Evolutionary conservation across 2,329 filamentous ascomycete species (phyloP), one percentile per base, ranked within the genome.

Genomic region (Aspergillus fischeri): DNA sequence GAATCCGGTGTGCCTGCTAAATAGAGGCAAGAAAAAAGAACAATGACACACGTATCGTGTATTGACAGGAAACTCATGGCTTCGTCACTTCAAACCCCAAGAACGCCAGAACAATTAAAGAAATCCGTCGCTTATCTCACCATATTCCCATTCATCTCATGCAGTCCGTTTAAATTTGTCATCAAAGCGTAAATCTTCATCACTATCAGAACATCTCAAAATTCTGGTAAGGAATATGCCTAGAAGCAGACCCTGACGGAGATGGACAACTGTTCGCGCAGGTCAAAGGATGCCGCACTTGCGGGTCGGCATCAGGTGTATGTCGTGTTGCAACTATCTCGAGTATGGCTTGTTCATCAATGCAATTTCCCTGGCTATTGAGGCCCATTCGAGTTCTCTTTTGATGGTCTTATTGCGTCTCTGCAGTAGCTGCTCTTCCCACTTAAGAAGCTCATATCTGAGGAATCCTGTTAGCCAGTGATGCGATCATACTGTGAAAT

Each of bases 341-440:
- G 90, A 88, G 75, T 97, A 97, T 17, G 94, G 94, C 67, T 90
- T 87, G 71, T 99, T 99, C 91, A 99, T 95, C 28, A 93, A 80
- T 4, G 94, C 92, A 64, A 99, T 92, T 75, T 97, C 93, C 63
- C 92, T 83, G 6, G 91, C 83, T 60, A 97, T 89, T 50, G 91
- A 90, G 7, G 85, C 83, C 94, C 94, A 99, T 75, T 97, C 94
- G 29, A 97, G 79, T 68, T 97, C 92, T 63, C 93, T 83, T 66
- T 85, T 86, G 57, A 88, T 67, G 49, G 77, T 70, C 70, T 79
- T 67, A 70, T 79, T 74, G 73, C 79, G 70, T 75, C 82, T 73
- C 76, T 81, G 73, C 65, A 73, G 85, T 60, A 92, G 84, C 32
- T 83, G 75, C 73, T 97, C 93, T 75, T 99, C 94, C 91, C 93